A percentile compares a stretch with the other conserved stretches of the same genome.
Conservation (phyloP, 2,329 filamentous ascomycete genomes). For the Lasiodiplodia gonubiensis region DNA sequence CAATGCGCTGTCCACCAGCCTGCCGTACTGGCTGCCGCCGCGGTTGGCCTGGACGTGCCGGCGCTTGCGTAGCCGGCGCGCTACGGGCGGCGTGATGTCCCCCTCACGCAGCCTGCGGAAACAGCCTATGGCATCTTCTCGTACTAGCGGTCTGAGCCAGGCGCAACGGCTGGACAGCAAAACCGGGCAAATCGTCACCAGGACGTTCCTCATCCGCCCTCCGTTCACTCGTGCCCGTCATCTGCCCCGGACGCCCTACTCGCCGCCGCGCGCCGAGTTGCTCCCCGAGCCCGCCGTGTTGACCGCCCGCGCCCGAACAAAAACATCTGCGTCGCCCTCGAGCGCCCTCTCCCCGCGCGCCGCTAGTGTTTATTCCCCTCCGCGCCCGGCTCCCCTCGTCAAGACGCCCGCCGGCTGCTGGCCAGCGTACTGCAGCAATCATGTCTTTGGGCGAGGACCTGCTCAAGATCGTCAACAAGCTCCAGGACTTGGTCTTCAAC, state of each 20-base stretch:
- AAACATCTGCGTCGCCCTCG: slow-evolving; percentile 23
- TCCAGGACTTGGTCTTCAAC: slow-evolving; percentile 99
- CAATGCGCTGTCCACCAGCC: slow-evolving; percentile 3
- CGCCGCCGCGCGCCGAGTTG: not conserved
- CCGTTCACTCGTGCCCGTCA: slow-evolving; percentile 12
- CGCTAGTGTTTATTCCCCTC: slow-evolving; percentile 18
- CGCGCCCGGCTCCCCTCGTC: not conserved
- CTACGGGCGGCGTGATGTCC: slow-evolving; percentile 16
- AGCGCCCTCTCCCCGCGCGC: slow-evolving; percentile 25
- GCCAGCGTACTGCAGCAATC: slow-evolving; percentile 59
- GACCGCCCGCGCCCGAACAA: slow-evolving; percentile 26
- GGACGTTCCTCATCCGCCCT: slow-evolving; percentile 11
- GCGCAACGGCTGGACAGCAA: slow-evolving; percentile 26
- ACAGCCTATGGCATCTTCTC: slow-evolving; percentile 17
- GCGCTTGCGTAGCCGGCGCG: slow-evolving; percentile 2
- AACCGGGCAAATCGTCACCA: slow-evolving; percentile 27
- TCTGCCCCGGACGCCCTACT: slow-evolving; percentile 21
- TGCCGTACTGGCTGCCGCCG: not conserved
- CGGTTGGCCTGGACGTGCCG: not conserved
- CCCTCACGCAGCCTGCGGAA: slow-evolving; percentile 6
- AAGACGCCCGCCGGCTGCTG: slow-evolving; percentile 15
- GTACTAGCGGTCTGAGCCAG: slow-evolving; percentile 25
- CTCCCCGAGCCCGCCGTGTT: slow-evolving; percentile 9
- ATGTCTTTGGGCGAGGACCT: slow-evolving; percentile 94
- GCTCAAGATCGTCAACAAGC: slow-evolving; percentile 93